Evolutionary conservation across 225 moss, liverwort and hornwort species (phyloP).

Genomic region (Takakia lepidozioides): DNA sequence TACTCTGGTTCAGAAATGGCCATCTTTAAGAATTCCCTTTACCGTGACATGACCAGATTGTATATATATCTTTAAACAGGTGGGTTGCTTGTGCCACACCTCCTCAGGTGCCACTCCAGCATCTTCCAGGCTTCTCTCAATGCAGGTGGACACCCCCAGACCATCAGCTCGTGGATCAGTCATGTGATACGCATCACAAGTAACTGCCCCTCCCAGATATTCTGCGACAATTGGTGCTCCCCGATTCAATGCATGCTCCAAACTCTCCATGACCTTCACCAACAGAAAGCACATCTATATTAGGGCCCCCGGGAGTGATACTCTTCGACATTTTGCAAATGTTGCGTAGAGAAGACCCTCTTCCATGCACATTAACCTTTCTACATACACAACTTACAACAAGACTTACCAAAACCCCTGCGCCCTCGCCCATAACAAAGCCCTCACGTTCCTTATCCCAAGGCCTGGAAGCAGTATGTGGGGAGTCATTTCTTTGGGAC

Average conservation of each 20-base stretch:
- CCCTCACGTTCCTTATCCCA: conserved; percentile 99
- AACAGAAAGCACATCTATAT: neutral
- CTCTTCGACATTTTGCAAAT: neutral
- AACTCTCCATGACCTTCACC: conserved; percentile 81
- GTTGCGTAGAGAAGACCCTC: too few relatives aligned
- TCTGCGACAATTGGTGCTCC: conserved; percentile 88
- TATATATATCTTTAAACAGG: too few relatives aligned
- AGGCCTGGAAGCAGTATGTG: conserved; percentile 88
- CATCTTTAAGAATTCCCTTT: too few relatives aligned
- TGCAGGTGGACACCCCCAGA: conserved; percentile 91
- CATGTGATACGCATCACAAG: conserved; percentile 99
- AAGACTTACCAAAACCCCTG: conserved; percentile 79
- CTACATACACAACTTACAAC: neutral
- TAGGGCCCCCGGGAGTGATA: neutral
- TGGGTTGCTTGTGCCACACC: too few relatives aligned
- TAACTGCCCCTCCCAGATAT: conserved; percentile 92
- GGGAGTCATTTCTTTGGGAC: conserved; percentile 81
- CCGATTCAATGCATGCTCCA: conserved; percentile 90
- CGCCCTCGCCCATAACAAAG: conserved; percentile 98
- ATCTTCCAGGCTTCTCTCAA: conserved; percentile 82
- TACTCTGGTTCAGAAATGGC: too few relatives aligned
- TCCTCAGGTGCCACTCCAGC: conserved; percentile 87
- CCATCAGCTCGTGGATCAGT: conserved; percentile 97
- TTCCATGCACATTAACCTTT: neutral
- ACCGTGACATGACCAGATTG: too few relatives aligned